Percentiles rank a stretch among this genome's conserved stretches.
Conservation (phyloP, 2,329 filamentous ascomycete genomes). For the Aspergillus neoniger region DNA sequence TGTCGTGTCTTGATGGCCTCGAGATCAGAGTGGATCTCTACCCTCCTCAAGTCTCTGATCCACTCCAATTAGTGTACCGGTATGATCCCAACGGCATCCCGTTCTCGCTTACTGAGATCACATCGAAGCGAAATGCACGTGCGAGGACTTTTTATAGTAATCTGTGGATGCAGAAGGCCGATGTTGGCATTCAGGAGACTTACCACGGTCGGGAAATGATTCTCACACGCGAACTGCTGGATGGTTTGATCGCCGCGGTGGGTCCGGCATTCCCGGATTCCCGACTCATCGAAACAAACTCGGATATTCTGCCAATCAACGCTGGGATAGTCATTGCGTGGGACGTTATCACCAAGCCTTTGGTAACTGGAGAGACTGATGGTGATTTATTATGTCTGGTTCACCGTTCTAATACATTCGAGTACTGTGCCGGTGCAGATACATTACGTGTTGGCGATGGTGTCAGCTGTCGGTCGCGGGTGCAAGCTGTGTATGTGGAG, state of each 20-base stretch:
- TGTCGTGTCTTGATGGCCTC: conserved; percentile 12
- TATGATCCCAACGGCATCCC: conserved; percentile 90
- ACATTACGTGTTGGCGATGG: conserved; percentile 17
- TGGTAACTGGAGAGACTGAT: conserved; percentile 9
- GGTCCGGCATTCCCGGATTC: conserved; percentile 17
- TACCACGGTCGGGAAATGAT: conserved; percentile 66
- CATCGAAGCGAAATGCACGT: conserved; percentile 87
- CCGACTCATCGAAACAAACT: conserved; percentile 6
- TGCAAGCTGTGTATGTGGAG: conserved; percentile 17
- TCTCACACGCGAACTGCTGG: conserved; percentile 58
- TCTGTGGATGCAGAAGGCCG: conserved; percentile 80
- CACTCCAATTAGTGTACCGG: conserved; percentile 76
- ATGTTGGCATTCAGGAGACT: conserved; percentile 66
- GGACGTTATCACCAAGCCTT: conserved; percentile 18
- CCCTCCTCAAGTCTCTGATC: conserved; percentile 35
- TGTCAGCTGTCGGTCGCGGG: conserved; percentile 14
- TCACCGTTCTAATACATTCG: conserved; percentile 20
- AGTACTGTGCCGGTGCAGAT: conserved; percentile 9
- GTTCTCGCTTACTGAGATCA: conserved; percentile 87
- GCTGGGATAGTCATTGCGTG: conserved; percentile 20
- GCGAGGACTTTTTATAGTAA: conserved; percentile 98
- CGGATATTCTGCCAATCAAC: conserved; percentile 15
- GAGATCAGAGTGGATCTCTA: conserved; percentile 15
- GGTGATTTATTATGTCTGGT: conserved; percentile 21
- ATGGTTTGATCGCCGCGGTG: conserved; percentile 51